Base-by-base conservation (phyloP, 495 filamentous ascomycete genomes). In the Schizothecium vesticola region DNA sequence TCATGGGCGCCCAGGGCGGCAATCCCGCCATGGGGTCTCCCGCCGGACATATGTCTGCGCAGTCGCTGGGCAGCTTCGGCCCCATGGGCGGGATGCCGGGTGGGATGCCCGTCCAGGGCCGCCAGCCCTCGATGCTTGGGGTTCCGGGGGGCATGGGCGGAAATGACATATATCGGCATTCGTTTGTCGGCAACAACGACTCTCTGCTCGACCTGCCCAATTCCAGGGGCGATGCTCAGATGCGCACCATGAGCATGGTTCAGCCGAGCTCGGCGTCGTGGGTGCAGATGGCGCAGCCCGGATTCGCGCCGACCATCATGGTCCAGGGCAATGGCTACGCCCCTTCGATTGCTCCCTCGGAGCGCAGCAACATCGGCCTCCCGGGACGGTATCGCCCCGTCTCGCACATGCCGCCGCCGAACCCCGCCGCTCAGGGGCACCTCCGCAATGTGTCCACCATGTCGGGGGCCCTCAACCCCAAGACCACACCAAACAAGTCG, bases 331-430 rank as follows among this genome's bases (percentile, higher is more conserved):
- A 65, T 19, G 82, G 83, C 8, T 86, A 88, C 81, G 75, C 85
- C 68, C 78, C 85, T 65, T 85, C 89, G 4, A 94, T 98, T 66
- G 94, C 95, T 5, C 96, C 95, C 5, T 96, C 91, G 1, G 95
- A 99, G 80, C 89, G 95, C 61, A 97, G 92, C 79, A 98, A 93
- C 76, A 84, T 97, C 66, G 96, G 95, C 3, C 81, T 94, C 61
- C 91, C 94, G 25, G 88, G 92, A 43, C 88, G 95, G n/a, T 99
- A 99, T 79, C 88, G 96, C 16, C 94, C 96, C 0, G 93, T 99
- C 0, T 94, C 92, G 29, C 84, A 86, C 66, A 70, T 78, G 51
- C 78, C 82, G 29, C 71, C 72, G 56, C 74, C 67, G 24, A 71
- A 71, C 24, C 72, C 75, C 13, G 63, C 51, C 9, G 65, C 59